Conservation (phyloP, 495 filamentous ascomycete genomes). For the Tuber umbilicatum region DNA sequence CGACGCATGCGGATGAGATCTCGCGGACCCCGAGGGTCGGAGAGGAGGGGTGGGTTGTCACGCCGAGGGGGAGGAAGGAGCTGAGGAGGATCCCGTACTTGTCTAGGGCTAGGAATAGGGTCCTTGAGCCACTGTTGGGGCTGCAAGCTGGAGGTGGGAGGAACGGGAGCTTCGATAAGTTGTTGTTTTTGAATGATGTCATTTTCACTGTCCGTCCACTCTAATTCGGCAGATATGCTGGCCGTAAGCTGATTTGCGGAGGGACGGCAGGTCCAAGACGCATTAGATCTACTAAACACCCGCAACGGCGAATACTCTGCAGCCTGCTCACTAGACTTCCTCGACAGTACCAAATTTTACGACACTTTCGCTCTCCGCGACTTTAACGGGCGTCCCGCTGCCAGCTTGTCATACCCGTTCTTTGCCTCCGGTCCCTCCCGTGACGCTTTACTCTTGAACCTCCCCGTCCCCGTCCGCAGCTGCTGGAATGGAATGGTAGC, state of each 20-base stretch:
- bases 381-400: constrained; percentile 53
- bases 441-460: constrained; percentile 50
- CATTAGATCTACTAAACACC: constrained; percentile 64
- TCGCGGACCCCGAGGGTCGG: constrained; percentile 37
- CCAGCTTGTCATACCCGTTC: constrained; percentile 68
- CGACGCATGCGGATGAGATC: constrained; percentile 54
- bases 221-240: constrained; percentile 6
- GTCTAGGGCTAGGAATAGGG: constrained; percentile 56
- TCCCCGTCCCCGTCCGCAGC: constrained; percentile 61
- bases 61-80: constrained; percentile 49
- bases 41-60: constrained; percentile 55
- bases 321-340: constrained; percentile 74
- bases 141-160: constrained; percentile 41
- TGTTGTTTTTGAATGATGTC: constrained; percentile 71
- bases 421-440: constrained; percentile 59
- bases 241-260: constrained; percentile 4
- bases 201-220: constrained; percentile 55
- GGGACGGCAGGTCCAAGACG: constrained; percentile 53
- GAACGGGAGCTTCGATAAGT: constrained; percentile 53
- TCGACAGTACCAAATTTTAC: constrained; percentile 61
- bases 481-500: constrained; percentile 82
- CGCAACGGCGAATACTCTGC: constrained; percentile 68
- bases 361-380: constrained; percentile 84
- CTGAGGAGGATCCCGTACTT: constrained; percentile 63
- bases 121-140: constrained; percentile 49